Conservation (phyloP, 805 yeast species). For the Metschnikowia colocasiae region DNA sequence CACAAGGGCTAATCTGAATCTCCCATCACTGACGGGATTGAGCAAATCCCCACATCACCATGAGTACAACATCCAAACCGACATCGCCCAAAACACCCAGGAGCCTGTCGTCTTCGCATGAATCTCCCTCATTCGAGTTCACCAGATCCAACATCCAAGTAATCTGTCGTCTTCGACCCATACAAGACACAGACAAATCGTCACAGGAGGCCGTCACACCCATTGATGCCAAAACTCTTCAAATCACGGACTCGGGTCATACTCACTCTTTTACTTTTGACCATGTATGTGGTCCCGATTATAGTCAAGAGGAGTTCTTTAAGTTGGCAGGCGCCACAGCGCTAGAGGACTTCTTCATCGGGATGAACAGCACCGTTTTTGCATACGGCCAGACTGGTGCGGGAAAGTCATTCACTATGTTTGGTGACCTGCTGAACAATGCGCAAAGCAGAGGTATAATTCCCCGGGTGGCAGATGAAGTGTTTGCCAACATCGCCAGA, state of each 20-base stretch:
- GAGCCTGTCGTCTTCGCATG: not conserved
- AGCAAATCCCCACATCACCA: not conserved
- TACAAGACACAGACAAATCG: slow-evolving; percentile 31
- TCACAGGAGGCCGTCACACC: slow-evolving; percentile 18
- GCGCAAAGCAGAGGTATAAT: slow-evolving; percentile 52
- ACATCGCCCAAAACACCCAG: slow-evolving; percentile 8
- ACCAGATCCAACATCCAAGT: slow-evolving; percentile 50
- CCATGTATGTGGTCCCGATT: slow-evolving; percentile 49
- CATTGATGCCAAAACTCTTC: slow-evolving; percentile 25
- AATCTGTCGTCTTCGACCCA: slow-evolving; percentile 69
- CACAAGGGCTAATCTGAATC: not conserved
- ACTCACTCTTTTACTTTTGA: slow-evolving; percentile 56
- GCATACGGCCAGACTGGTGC: slow-evolving; percentile 81
- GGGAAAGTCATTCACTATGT: slow-evolving; percentile 75
- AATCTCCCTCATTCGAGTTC: not conserved
- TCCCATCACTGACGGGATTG: not conserved
- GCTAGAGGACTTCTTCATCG: slow-evolving; percentile 66
- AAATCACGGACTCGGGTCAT: slow-evolving; percentile 26
- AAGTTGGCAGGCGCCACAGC: slow-evolving; percentile 56
- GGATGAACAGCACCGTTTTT: slow-evolving; percentile 72
- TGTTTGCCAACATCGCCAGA: slow-evolving; percentile 53
- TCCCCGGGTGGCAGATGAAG: slow-evolving; percentile 64
- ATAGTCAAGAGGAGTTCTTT: slow-evolving; percentile 58
- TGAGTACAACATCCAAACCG: slow-evolving; percentile 1
- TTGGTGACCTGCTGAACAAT: slow-evolving; percentile 42